phyloP scores from a whole-genome alignment of 2,329 filamentous ascomycete species.

The Claviceps purpurea region DNA sequence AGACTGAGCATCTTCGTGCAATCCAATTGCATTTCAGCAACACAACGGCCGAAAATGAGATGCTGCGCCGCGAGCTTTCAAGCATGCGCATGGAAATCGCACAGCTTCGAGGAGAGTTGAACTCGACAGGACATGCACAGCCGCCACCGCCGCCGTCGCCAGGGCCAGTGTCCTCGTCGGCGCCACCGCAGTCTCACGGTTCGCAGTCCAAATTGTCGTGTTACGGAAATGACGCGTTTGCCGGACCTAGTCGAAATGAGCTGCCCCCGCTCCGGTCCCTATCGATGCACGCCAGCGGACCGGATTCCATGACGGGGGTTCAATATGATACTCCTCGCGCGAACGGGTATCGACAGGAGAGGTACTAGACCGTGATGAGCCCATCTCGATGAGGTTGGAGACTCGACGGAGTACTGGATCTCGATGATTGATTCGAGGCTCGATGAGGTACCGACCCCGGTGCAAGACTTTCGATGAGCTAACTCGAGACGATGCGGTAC shows the following conservation, averaged over 20 bases:
- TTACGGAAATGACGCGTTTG: slow-evolving; percentile 19
- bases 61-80: slow-evolving; percentile 36
- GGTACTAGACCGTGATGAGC: slow-evolving; percentile 15
- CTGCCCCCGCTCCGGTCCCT: slow-evolving; percentile 41
- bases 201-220: slow-evolving; percentile 4
- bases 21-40: slow-evolving; percentile 32
- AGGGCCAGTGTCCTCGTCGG: slow-evolving; percentile 9
- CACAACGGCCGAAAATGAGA: slow-evolving; percentile 30
- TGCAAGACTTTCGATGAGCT: too few relatives aligned
- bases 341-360: slow-evolving; percentile 33
- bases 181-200: slow-evolving; percentile 7
- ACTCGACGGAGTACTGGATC: too few relatives aligned
- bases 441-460: too few relatives aligned
- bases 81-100: slow-evolving; percentile 32
- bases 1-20: slow-evolving; percentile 33
- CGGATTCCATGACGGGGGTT: slow-evolving; percentile 53
- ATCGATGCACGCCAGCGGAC: slow-evolving; percentile 26
- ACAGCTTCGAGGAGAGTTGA: slow-evolving; percentile 28
- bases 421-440: too few relatives aligned
- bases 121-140: slow-evolving; percentile 10
- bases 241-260: slow-evolving; percentile 28
- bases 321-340: slow-evolving; percentile 42
- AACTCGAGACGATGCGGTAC: too few relatives aligned
- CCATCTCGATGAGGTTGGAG: not conserved
- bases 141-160: slow-evolving; percentile 16